Evolutionary conservation across 2,329 filamentous ascomycete species (phyloP).

Genomic region (Colletotrichum noveboracense): DNA sequence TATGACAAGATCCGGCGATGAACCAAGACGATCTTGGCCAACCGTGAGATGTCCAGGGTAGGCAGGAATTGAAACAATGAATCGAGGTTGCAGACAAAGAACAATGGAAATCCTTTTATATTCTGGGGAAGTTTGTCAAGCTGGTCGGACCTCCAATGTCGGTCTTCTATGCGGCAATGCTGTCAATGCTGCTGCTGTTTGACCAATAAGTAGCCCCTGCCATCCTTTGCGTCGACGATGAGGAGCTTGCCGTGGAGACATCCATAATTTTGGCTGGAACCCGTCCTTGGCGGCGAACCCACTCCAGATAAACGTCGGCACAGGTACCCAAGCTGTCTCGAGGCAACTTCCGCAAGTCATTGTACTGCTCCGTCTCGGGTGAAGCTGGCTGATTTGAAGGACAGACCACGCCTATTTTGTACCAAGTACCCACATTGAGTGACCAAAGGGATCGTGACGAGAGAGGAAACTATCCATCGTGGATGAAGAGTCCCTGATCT

Average conservation of each 20-base stretch:
- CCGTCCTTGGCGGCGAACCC: neutral
- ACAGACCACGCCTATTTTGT: neutral
- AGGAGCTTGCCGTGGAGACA: neutral
- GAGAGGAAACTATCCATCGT: neutral
- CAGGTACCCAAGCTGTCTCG: neutral
- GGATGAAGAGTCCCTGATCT: neutral
- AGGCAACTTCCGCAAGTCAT: neutral
- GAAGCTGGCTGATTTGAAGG: neutral
- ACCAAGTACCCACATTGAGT: neutral
- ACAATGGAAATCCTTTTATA: conserved; percentile 5
- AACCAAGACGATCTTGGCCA: neutral
- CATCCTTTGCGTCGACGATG: neutral
- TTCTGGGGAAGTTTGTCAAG: neutral
- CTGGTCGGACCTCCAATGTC: neutral
- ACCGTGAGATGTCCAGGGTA: neutral
- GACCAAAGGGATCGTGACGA: neutral
- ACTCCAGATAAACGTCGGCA: neutral
- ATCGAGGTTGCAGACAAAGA: neutral
- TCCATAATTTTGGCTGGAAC: neutral
- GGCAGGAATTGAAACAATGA: neutral
- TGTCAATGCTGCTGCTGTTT: neutral
- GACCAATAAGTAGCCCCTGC: neutral
- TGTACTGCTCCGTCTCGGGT: neutral
- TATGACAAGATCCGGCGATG: conserved; percentile 4
- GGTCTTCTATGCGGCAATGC: neutral